These are phyloP conservation scores for Heliophila coronopifolia DNA, from an alignment of 441 rosid species.

Conservation along the genomic window DNA sequence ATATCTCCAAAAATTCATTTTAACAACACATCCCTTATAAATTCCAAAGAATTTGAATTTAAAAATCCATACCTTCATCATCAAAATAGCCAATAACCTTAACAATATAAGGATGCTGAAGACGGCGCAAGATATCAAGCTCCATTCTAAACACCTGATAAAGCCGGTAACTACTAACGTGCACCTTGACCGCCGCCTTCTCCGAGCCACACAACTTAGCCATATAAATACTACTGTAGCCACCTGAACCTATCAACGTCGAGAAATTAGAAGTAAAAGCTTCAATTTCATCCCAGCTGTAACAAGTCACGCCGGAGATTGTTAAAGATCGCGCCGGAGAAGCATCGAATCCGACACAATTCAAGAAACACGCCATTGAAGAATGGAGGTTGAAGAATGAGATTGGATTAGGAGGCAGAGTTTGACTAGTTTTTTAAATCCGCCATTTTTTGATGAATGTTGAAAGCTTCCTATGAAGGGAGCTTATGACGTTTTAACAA, in stretches of 20 bases:
- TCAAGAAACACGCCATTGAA: constrained; percentile 48
- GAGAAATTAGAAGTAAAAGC: constrained; percentile 44
- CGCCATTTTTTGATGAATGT: constrained; percentile 18
- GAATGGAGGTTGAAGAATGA: too few relatives aligned
- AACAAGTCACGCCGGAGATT: constrained; percentile 32
- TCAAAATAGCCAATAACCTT: constrained; percentile 68
- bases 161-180: constrained; percentile 47
- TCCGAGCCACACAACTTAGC: constrained; percentile 39
- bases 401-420: constrained; percentile 23
- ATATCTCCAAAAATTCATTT: too few relatives aligned
- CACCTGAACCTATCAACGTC: constrained; percentile 60
- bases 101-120: constrained; percentile 60
- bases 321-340: background rate
- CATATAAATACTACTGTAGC: constrained; percentile 69
- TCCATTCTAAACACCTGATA: constrained; percentile 56
- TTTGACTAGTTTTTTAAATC: constrained; percentile 15
- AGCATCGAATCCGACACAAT: constrained; percentile 11
- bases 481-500: constrained; percentile 26
- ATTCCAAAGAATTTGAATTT: too few relatives aligned
- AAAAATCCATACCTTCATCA: constrained; percentile 35
- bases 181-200: constrained; percentile 59
- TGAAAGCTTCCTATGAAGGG: constrained; percentile 17
- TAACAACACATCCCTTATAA: too few relatives aligned
- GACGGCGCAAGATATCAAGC: constrained; percentile 55
- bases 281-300: constrained; percentile 50